Conservation (phyloP, 1,284 basidiomycete genomes). For the Cryptococcus jaspeensis region DNA sequence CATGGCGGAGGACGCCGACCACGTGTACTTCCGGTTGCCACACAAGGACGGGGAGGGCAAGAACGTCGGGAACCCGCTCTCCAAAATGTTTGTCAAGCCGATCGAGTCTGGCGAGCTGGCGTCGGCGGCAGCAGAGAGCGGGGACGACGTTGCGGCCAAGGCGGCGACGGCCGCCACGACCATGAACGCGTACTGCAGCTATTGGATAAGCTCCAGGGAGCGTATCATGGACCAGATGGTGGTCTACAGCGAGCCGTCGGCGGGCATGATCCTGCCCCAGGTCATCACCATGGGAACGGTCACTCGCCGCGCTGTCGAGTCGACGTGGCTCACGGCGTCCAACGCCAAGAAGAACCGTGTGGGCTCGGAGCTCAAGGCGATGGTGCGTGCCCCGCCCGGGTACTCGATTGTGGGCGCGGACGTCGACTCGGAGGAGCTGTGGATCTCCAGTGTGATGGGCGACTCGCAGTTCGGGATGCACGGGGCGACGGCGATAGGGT, state of each 20-base stretch:
- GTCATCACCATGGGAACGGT: constrained; percentile 99
- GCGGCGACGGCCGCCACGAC: constrained; percentile 82
- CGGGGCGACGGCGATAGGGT: constrained; percentile 94
- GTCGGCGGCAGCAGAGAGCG: constrained; percentile 44
- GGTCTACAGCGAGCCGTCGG: constrained; percentile 68
- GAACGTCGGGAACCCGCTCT: constrained; percentile 89
- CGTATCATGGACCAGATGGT: constrained; percentile 92
- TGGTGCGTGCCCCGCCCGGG: constrained; percentile 90
- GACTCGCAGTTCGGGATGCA: constrained; percentile 98
- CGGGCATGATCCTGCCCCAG: constrained; percentile 92
- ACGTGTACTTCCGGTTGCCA: constrained; percentile 82
- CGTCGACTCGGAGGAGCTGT: constrained; percentile 97
- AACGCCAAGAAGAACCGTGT: constrained; percentile 98
- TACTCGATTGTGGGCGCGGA: constrained; percentile 97
- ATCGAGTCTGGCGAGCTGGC: constrained; percentile 81
- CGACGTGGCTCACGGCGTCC: constrained; percentile 96
- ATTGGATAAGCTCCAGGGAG: constrained; percentile 95
- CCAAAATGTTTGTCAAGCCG: constrained; percentile 84
- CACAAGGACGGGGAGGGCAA: constrained; percentile 93
- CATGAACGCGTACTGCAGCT: constrained; percentile 93
- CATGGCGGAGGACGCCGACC: constrained; percentile 21
- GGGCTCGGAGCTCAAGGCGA: constrained; percentile 95
- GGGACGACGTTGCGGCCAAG: constrained; percentile 57
- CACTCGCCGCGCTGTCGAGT: constrained; percentile 94
- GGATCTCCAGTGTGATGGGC: constrained; percentile 99